Percentiles rank a stretch among this genome's conserved stretches.
Conservation (phyloP, 768 basidiomycete species). For the Xerocomus potaroensis region DNA sequence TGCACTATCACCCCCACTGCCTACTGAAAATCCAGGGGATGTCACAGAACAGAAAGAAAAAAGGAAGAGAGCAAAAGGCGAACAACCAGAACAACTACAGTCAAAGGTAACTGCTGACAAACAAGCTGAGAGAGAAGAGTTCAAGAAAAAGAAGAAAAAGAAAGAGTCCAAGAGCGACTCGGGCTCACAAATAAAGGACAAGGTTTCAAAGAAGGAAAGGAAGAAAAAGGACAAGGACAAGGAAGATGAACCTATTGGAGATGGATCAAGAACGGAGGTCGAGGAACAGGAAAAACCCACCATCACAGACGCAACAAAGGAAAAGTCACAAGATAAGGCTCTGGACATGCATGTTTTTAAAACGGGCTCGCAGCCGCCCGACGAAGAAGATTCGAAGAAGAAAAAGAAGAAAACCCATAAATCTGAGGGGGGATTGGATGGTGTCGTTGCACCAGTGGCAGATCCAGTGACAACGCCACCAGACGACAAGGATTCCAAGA, state of each 20-base stretch:
- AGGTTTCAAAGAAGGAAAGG: slow-evolving; percentile 5
- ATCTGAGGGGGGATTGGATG: slow-evolving; percentile 15
- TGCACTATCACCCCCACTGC: not conserved
- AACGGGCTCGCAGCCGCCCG: not conserved
- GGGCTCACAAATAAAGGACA: not conserved
- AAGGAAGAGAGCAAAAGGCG: slow-evolving; percentile 6
- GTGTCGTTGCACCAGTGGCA: slow-evolving; percentile 11
- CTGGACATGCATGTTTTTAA: not conserved
- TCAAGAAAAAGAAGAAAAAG: slow-evolving; percentile 16
- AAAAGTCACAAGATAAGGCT: slow-evolving; percentile 10
- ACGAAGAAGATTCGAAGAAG: slow-evolving; percentile 2
- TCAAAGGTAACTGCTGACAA: not conserved
- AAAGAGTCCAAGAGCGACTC: slow-evolving; percentile 15
- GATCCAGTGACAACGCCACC: slow-evolving; percentile 5
- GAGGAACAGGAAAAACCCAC: slow-evolving; percentile 2
- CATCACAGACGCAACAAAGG: slow-evolving; percentile 12
- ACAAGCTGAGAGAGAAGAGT: slow-evolving; percentile 1
- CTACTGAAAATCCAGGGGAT: not conserved
- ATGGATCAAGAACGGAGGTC: not conserved
- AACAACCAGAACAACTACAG: not conserved
- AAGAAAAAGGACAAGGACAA: slow-evolving; percentile 1
- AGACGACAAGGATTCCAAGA: slow-evolving; percentile 9
- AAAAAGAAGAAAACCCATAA: slow-evolving; percentile 15
- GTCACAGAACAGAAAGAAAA: slow-evolving; percentile 15
- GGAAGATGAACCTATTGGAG: not conserved